Percentiles rank a stretch among this genome's conserved stretches.
Evolutionary conservation across 768 basidiomycete genomes (phyloP).

Genomic region (Boletus rubropictus): DNA sequence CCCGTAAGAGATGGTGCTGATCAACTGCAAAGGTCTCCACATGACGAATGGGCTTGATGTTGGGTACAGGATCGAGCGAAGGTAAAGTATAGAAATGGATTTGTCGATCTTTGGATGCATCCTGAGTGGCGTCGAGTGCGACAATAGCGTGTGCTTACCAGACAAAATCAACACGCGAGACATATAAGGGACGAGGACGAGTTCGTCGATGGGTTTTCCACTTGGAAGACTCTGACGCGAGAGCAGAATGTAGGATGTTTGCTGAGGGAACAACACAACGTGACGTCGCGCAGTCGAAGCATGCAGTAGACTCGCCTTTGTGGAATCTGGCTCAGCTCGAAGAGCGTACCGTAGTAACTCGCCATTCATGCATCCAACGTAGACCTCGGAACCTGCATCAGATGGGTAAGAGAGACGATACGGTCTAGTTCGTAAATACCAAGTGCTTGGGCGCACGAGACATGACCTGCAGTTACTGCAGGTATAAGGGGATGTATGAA

Average conservation of each 20-base stretch:
- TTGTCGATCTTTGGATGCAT: conserved; percentile 41
- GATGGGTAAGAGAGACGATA: conserved; percentile 1
- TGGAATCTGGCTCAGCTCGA: conserved; percentile 47
- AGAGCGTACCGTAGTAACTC: conserved; percentile 76
- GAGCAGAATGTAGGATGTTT: conserved; percentile 58
- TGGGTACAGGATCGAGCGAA: conserved; percentile 62
- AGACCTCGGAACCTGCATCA: conserved; percentile 71
- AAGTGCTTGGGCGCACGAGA: conserved; percentile 50
- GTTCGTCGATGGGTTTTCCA: conserved; percentile 71
- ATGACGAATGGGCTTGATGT: conserved; percentile 74
- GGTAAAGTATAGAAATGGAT: conserved; percentile 80
- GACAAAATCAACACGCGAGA: conserved; percentile 70
- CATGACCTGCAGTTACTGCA: conserved; percentile 23
- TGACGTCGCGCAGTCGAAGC: neutral
- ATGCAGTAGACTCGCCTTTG: conserved; percentile 34
- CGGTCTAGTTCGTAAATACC: conserved; percentile 32
- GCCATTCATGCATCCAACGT: conserved; percentile 81
- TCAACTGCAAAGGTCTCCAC: conserved; percentile 80
- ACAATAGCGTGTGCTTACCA: conserved; percentile 40
- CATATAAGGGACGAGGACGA: conserved; percentile 73
- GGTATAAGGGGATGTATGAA: conserved; percentile 46
- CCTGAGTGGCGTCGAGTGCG: conserved; percentile 1
- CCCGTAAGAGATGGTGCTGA: conserved; percentile 58
- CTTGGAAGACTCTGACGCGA: conserved; percentile 66
- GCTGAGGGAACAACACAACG: conserved; percentile 25